Evolutionary conservation across 164 flowering plant genomes (phyloP).

Genomic region (Magnolia kwangsiensis): DNA sequence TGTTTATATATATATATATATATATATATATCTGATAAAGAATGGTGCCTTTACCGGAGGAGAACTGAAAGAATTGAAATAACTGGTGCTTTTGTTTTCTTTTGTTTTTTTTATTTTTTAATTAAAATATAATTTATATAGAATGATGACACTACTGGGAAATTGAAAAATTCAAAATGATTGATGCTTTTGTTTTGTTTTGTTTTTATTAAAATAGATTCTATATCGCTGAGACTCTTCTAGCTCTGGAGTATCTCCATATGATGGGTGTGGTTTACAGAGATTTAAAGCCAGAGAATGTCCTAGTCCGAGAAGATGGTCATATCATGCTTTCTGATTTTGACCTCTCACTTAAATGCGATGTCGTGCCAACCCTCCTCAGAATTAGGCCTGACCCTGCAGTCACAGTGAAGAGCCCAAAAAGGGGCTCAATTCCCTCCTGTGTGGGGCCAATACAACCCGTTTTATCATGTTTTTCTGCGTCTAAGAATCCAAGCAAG

Average conservation of each 20-base stretch:
- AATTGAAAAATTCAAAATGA: background rate
- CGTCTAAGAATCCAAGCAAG: slow-evolving; percentile 17
- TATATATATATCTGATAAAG: too few species aligned
- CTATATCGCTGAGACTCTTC: slow-evolving; percentile 67
- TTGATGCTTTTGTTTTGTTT: background rate
- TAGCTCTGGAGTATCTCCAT: slow-evolving; percentile 84
- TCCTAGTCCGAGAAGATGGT: slow-evolving; percentile 75
- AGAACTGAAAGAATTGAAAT: too few species aligned
- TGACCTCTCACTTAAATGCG: slow-evolving; percentile 81
- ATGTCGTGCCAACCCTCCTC: slow-evolving; percentile 65
- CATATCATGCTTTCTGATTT: slow-evolving; percentile 94
- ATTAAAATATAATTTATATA: too few species aligned
- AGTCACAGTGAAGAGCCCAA: background rate
- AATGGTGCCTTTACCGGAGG: too few species aligned
- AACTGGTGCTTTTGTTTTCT: too few species aligned
- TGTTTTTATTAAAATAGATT: slow-evolving; percentile 38
- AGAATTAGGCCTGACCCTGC: slow-evolving; percentile 15
- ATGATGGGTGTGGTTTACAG: slow-evolving; percentile 89
- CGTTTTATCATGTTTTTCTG: slow-evolving; percentile 64
- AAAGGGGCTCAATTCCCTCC: slow-evolving; percentile 29
- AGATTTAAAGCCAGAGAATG: slow-evolving; percentile 87
- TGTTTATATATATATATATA: too few species aligned
- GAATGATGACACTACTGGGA: background rate
- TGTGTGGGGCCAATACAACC: slow-evolving; percentile 65
- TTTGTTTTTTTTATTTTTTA: too few species aligned